Conservation (phyloP, 768 basidiomycete species). For the Termitomyces sp. region DNA sequence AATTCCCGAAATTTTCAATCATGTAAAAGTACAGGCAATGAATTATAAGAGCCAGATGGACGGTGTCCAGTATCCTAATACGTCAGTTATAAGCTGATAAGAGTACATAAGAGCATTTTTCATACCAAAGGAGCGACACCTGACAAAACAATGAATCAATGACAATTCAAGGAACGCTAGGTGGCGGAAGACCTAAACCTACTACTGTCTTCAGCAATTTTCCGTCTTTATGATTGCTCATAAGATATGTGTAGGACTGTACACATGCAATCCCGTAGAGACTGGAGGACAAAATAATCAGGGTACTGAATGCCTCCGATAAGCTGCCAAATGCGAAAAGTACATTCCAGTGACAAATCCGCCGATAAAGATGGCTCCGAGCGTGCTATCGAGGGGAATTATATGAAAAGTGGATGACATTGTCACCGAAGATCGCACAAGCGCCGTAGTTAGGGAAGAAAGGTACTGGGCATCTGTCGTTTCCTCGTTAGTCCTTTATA, state of each 20-base stretch:
- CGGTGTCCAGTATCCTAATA: slow-evolving; percentile 1
- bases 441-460: neutral
- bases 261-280: slow-evolving; percentile 5
- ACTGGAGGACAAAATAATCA: neutral
- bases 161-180: neutral
- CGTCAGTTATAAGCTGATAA: neutral
- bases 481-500: neutral
- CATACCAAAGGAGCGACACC: slow-evolving; percentile 3
- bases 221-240: neutral
- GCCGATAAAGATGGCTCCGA: neutral
- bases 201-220: neutral
- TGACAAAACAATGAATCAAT: neutral
- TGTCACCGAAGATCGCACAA: neutral
- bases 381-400: neutral
- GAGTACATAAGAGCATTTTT: neutral
- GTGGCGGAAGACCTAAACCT: neutral
- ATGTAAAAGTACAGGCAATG: slow-evolving; percentile 1
- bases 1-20: neutral
- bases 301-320: too few species aligned
- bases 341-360: neutral
- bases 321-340: neutral
- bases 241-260: neutral
- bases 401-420: neutral
- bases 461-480: neutral
- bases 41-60: neutral